These are phyloP conservation scores for Sporothrix dimorphospora DNA, from an alignment of 2,329 filamentous ascomycete species.

Conservation along the genomic window DNA sequence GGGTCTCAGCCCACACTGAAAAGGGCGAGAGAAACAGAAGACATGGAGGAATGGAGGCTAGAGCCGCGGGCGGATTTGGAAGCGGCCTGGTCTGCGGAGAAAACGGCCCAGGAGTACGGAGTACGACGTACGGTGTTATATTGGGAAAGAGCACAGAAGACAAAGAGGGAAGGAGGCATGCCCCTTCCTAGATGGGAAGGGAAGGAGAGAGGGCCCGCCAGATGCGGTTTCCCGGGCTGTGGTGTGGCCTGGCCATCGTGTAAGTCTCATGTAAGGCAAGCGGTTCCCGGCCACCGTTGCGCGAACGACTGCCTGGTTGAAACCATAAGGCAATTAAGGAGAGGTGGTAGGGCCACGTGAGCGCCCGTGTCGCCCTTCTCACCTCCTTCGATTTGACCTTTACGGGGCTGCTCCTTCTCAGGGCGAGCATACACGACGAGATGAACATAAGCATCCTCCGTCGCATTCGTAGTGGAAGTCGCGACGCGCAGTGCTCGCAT, in stretches of 20 bases:
- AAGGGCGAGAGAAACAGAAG: background rate
- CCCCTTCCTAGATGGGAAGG: background rate
- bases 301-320: slow-evolving; percentile 21
- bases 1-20: slow-evolving; percentile 7
- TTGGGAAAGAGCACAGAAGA: background rate
- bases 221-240: slow-evolving; percentile 26
- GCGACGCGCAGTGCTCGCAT: background rate
- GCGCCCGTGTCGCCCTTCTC: background rate
- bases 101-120: background rate
- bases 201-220: slow-evolving; percentile 10
- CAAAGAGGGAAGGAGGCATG: slow-evolving; percentile 12
- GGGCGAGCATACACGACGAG: slow-evolving; percentile 1
- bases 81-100: slow-evolving; percentile 14
- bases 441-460: background rate
- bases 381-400: background rate
- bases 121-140: slow-evolving; percentile 8
- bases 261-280: slow-evolving; percentile 27
- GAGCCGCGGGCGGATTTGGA: slow-evolving; percentile 6
- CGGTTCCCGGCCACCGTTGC: slow-evolving; percentile 15
- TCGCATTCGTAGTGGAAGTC: slow-evolving; percentile 9
- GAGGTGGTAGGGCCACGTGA: slow-evolving; percentile 14
- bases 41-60: background rate
- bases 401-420: background rate
- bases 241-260: slow-evolving; percentile 18
- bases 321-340: slow-evolving; percentile 13